Evolutionary conservation across 139 green algal species (phyloP).

Genomic region (Ettlia oleoabundans): DNA sequence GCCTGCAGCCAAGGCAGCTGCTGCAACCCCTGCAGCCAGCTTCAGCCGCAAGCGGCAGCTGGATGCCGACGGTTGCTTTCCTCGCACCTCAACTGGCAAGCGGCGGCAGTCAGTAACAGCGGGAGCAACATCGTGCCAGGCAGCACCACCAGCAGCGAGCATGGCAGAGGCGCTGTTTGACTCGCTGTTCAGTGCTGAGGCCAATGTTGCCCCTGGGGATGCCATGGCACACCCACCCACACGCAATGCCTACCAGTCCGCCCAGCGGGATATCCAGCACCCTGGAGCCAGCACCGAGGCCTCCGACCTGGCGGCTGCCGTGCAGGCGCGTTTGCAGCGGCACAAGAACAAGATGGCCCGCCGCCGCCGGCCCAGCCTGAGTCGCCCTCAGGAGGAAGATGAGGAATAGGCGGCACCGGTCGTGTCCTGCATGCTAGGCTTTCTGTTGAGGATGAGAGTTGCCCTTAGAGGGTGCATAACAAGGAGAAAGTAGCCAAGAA

Average conservation of each 20-base stretch:
- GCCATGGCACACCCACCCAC: background rate
- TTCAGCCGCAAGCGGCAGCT: constrained; percentile 22
- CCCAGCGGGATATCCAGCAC: background rate
- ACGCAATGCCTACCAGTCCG: background rate
- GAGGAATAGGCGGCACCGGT: background rate
- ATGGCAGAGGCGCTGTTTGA: constrained; percentile 27
- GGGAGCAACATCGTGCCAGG: background rate
- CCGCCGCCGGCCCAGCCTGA: background rate
- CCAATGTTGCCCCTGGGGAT: background rate
- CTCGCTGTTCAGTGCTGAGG: constrained; percentile 3
- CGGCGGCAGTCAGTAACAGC: background rate
- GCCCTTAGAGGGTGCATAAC: too few species aligned
- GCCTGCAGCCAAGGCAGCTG: too few species aligned
- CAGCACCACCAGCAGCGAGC: background rate
- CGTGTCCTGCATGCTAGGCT: background rate
- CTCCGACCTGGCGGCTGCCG: constrained; percentile 2
- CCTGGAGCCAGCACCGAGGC: background rate
- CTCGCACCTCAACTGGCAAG: too few species aligned
- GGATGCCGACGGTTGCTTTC: background rate
- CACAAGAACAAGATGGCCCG: background rate
- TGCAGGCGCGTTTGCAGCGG: constrained; percentile 9
- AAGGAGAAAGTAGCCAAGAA: too few species aligned
- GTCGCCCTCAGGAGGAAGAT: background rate
- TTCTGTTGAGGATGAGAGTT: background rate
- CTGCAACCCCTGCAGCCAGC: background rate